Conservation (phyloP, 352 stramenopile species). For the Pelagophyceae sp. region DNA sequence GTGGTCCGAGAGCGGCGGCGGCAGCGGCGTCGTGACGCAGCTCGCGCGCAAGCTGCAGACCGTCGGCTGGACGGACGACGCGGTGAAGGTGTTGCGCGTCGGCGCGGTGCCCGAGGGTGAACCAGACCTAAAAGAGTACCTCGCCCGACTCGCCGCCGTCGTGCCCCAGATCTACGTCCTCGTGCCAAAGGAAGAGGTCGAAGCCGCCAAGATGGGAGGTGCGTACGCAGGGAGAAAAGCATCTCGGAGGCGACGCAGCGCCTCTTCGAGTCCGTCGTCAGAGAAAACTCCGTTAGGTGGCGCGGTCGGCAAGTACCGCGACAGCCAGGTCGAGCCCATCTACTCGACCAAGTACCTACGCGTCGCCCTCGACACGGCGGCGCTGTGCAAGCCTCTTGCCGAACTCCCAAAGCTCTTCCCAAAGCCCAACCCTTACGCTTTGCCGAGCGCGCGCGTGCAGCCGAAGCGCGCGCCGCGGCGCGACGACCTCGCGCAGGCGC, state of each 20-base stretch:
- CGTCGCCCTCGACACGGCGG: background rate
- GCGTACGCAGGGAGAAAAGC: background rate
- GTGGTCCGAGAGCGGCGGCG: background rate
- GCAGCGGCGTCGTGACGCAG: background rate
- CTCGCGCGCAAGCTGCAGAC: slow-evolving; percentile 21
- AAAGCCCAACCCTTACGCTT: background rate
- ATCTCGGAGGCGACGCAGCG: background rate
- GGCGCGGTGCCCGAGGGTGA: background rate
- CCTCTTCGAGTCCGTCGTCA: slow-evolving; percentile 1
- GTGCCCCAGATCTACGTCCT: background rate
- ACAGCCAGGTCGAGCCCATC: background rate
- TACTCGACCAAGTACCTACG: background rate
- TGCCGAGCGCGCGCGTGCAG: background rate
- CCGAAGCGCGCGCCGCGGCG: background rate
- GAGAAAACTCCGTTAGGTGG: background rate
- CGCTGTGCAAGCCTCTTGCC: no score
- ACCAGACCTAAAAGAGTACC: background rate
- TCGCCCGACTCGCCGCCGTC: background rate
- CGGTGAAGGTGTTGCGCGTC: background rate
- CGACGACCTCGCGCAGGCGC: background rate
- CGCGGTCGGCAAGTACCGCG: background rate
- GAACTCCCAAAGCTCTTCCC: background rate
- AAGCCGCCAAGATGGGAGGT: background rate
- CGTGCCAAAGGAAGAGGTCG: background rate
- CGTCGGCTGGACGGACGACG: background rate